Evolutionary conservation across 257 asterid genomes (phyloP).

Genomic region (Gynochthodes officinalis): DNA sequence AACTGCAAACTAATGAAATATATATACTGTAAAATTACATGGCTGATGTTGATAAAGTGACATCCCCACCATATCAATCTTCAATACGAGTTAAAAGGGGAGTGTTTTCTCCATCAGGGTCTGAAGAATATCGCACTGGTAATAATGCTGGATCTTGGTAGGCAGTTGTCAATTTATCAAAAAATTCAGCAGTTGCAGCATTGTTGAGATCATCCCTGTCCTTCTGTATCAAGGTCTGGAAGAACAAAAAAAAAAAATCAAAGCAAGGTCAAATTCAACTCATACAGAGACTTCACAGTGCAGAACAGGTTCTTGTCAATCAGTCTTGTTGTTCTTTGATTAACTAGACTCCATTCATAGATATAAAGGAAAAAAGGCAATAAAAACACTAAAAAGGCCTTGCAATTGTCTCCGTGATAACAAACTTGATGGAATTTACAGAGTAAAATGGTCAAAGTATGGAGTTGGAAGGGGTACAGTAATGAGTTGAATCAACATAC

Average conservation of each 20-base stretch:
- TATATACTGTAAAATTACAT: not conserved
- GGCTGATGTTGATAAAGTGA: not conserved
- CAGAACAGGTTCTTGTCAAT: too few relatives aligned
- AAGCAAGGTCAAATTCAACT: not conserved
- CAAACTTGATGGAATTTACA: not conserved
- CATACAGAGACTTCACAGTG: not conserved
- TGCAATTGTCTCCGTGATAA: not conserved
- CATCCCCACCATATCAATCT: not conserved
- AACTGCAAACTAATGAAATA: not conserved
- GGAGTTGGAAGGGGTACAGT: not conserved
- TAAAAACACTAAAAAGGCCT: not conserved
- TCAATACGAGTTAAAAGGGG: slow-evolving; percentile 48
- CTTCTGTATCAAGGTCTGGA: slow-evolving; percentile 71
- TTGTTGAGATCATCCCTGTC: slow-evolving; percentile 59
- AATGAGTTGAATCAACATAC: slow-evolving; percentile 17
- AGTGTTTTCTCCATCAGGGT: slow-evolving; percentile 35
- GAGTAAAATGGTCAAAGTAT: not conserved
- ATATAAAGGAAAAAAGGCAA: not conserved
- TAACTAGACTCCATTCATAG: too few relatives aligned
- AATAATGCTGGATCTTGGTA: slow-evolving; percentile 66
- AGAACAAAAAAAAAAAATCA: not conserved
- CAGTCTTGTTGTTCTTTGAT: too few relatives aligned
- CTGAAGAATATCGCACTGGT: slow-evolving; percentile 33
- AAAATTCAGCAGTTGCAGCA: slow-evolving; percentile 49
- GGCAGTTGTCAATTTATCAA: slow-evolving; percentile 47